Percentiles rank a stretch among this genome's conserved stretches.
Conservation (phyloP, 805 yeast species). For the Pichia sporocuriosa region DNA sequence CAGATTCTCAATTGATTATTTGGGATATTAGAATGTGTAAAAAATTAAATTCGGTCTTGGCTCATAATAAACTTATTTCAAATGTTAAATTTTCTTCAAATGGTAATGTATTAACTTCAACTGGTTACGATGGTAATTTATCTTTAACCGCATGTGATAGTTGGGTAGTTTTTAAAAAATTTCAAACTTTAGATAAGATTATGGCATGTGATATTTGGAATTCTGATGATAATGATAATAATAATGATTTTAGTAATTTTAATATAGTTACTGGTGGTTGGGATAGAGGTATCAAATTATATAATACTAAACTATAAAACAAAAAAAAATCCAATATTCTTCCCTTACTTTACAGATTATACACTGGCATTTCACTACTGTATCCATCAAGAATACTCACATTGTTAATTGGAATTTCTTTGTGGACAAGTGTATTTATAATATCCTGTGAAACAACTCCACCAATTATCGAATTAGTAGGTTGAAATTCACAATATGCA, state of each 20-base stretch:
- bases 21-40: constrained; percentile 69
- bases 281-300: constrained; percentile 70
- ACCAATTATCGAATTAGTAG: constrained; percentile 82
- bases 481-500: constrained; percentile 61
- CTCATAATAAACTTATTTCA: constrained; percentile 69
- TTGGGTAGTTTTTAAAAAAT: constrained; percentile 52
- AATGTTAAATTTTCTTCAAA: constrained; percentile 47
- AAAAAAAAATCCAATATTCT: background rate
- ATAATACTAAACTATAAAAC: constrained; percentile 9
- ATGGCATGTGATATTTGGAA: constrained; percentile 56
- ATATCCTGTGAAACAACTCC: constrained; percentile 89
- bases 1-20: constrained; percentile 68
- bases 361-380: constrained; percentile 71
- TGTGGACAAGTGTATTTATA: constrained; percentile 69
- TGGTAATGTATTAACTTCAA: constrained; percentile 44
- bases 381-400: constrained; percentile 70
- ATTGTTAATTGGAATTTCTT: constrained; percentile 79
- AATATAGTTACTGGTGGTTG: constrained; percentile 64
- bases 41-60: constrained; percentile 47
- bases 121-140: constrained; percentile 67
- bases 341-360: constrained; percentile 25
- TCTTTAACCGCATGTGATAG: constrained; percentile 61
- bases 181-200: constrained; percentile 61
- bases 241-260: constrained; percentile 29
- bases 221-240: constrained; percentile 24